phyloP scores from a whole-genome alignment of 2,329 filamentous ascomycete genomes.

The Claviceps citrina region DNA sequence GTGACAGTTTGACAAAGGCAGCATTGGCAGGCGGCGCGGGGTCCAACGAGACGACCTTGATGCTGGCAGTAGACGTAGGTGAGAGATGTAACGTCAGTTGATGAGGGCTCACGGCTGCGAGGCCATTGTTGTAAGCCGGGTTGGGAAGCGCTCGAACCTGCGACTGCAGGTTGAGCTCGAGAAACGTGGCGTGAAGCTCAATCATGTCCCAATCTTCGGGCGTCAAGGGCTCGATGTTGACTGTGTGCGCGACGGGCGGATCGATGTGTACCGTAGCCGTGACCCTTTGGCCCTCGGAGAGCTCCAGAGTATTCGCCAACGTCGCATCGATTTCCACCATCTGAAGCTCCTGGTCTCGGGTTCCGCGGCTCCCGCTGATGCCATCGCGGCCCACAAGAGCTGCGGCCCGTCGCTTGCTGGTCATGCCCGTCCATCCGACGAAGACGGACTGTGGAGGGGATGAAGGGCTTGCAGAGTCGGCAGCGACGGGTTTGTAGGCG shows the following conservation, averaged over 20 bases:
- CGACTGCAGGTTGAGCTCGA: slow-evolving; percentile 82
- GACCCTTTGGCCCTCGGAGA: slow-evolving; percentile 71
- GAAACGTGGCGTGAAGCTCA: slow-evolving; percentile 86
- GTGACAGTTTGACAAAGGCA: slow-evolving; percentile 80
- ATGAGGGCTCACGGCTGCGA: slow-evolving; percentile 44
- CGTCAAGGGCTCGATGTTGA: slow-evolving; percentile 92
- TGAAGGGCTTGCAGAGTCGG: slow-evolving; percentile 30
- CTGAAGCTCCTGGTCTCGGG: slow-evolving; percentile 59
- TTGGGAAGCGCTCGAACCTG: slow-evolving; percentile 92
- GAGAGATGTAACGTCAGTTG: slow-evolving; percentile 85
- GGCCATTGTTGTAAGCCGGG: slow-evolving; percentile 45
- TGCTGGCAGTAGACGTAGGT: slow-evolving; percentile 87
- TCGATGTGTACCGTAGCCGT: slow-evolving; percentile 63
- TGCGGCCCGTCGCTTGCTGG: slow-evolving; percentile 69
- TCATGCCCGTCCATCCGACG: slow-evolving; percentile 95
- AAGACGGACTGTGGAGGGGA: slow-evolving; percentile 56
- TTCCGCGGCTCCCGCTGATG: slow-evolving; percentile 42
- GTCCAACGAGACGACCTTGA: slow-evolving; percentile 69
- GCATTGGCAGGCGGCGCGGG: slow-evolving; percentile 52
- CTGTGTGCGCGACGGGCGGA: slow-evolving; percentile 77
- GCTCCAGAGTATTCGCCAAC: slow-evolving; percentile 59
- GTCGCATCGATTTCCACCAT: slow-evolving; percentile 78
- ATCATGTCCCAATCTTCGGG: slow-evolving; percentile 98
- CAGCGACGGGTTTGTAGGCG: slow-evolving; percentile 41
- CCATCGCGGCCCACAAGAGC: slow-evolving; percentile 62